phyloP scores from a whole-genome alignment of 1,139 yeast species.

The Yamadazyma oceani region DNA sequence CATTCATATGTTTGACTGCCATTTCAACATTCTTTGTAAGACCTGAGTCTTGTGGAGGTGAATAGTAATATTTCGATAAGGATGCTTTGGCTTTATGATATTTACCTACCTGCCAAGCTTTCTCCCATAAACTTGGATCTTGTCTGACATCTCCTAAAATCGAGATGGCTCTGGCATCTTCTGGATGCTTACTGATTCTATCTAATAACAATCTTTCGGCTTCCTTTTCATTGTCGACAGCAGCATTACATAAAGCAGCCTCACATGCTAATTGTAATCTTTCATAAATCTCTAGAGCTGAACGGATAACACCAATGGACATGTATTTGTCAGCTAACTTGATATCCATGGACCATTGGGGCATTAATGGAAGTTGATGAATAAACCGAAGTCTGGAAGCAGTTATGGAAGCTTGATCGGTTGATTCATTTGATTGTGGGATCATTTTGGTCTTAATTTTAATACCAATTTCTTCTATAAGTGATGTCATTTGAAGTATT shows the following conservation, averaged over 20 bases:
- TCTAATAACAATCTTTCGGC: slow-evolving; percentile 61
- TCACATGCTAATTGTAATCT: slow-evolving; percentile 76
- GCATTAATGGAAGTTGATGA: slow-evolving; percentile 73
- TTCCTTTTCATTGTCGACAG: slow-evolving; percentile 70
- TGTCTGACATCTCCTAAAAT: slow-evolving; percentile 83
- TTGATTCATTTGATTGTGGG: slow-evolving; percentile 42
- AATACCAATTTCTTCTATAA: slow-evolving; percentile 86
- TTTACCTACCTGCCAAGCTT: slow-evolving; percentile 84
- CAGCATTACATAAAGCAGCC: slow-evolving; percentile 88
- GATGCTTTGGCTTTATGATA: slow-evolving; percentile 87
- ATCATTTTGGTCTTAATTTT: slow-evolving; percentile 61
- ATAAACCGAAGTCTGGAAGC: slow-evolving; percentile 64
- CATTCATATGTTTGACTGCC: slow-evolving; percentile 70
- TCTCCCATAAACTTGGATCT: slow-evolving; percentile 76
- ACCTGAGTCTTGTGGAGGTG: slow-evolving; percentile 61
- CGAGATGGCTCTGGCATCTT: slow-evolving; percentile 82
- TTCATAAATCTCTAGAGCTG: slow-evolving; percentile 89
- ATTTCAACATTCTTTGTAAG: slow-evolving; percentile 49
- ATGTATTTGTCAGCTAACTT: slow-evolving; percentile 83
- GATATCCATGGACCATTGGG: slow-evolving; percentile 85
- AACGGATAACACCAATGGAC: slow-evolving; percentile 80
- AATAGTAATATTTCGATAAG: slow-evolving; percentile 69
- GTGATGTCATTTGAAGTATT: slow-evolving; percentile 84
- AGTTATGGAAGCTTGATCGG: slow-evolving; percentile 26
- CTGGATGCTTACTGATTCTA: slow-evolving; percentile 58